These are phyloP conservation scores for Rhizomucor miehei DNA, from an alignment of 371 early-diverging fungal genomes.

Conservation along the genomic window DNA sequence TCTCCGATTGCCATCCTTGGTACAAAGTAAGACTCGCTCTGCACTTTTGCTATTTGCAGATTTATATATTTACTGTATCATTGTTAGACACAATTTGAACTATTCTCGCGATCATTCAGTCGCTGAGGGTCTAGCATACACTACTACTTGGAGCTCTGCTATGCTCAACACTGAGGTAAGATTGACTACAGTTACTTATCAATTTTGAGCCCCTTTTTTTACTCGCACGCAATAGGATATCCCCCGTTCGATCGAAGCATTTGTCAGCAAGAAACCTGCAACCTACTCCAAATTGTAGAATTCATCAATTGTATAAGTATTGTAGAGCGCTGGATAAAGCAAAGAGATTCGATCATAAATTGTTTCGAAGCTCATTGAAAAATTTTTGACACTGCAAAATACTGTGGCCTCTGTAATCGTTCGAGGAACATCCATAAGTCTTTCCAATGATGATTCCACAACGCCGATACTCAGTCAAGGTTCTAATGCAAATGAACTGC, in stretches of 20 bases:
- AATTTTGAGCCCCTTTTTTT: not conserved
- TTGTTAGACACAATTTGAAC: slow-evolving; percentile 79
- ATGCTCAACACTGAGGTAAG: slow-evolving; percentile 76
- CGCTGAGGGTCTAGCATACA: slow-evolving; percentile 85
- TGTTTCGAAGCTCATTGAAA: too few species aligned
- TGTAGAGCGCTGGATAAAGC: too few species aligned
- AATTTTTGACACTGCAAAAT: too few species aligned
- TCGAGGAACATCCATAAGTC: too few species aligned
- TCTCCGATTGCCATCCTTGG: slow-evolving; percentile 87
- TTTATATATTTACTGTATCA: too few species aligned
- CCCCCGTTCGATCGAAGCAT: slow-evolving; percentile 50
- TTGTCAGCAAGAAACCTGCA: slow-evolving; percentile 55
- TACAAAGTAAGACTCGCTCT: slow-evolving; percentile 78
- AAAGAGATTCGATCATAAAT: too few species aligned
- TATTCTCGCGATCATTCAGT: slow-evolving; percentile 90
- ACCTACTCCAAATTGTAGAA: slow-evolving; percentile 62
- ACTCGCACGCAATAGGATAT: slow-evolving; percentile 42
- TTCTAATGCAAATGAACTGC: too few species aligned
- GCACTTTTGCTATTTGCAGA: not conserved
- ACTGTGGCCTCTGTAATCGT: too few species aligned
- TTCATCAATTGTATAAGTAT: too few species aligned
- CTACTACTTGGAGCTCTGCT: slow-evolving; percentile 83
- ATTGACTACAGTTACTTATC: not conserved
- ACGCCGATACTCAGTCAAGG: too few species aligned
- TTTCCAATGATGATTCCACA: too few species aligned